These are phyloP conservation scores for Fusarium decemcellulare DNA, from an alignment of 2,329 filamentous ascomycete species.

Conservation along the genomic window DNA sequence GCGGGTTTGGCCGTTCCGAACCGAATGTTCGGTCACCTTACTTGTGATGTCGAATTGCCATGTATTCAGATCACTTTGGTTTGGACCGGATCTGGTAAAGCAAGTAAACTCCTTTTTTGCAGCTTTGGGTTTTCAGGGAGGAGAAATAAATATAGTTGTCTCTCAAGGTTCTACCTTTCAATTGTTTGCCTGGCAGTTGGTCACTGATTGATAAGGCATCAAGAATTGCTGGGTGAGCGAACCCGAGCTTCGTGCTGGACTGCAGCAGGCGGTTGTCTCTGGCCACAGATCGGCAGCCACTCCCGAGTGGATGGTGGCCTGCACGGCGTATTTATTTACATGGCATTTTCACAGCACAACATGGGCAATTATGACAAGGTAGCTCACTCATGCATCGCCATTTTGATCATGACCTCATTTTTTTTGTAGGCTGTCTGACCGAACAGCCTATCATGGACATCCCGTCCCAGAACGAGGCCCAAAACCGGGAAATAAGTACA, in stretches of 20 bases:
- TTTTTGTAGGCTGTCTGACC: constrained; percentile 51
- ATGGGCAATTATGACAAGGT: constrained; percentile 4
- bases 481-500: constrained; percentile 56
- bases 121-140: neutral
- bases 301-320: neutral
- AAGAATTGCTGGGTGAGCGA: neutral
- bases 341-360: constrained; percentile 1
- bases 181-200: constrained; percentile 1
- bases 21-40: too few relatives aligned
- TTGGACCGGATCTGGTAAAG: too few relatives aligned
- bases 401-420: constrained; percentile 58
- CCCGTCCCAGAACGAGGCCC: constrained; percentile 54
- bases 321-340: neutral
- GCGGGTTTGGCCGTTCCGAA: constrained; percentile 34
- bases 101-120: too few relatives aligned
- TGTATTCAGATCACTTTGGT: too few relatives aligned
- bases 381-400: constrained; percentile 20
- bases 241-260: neutral
- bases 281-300: neutral
- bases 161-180: constrained; percentile 8
- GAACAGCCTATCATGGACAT: constrained; percentile 51
- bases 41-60: neutral
- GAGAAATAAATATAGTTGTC: neutral
- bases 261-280: neutral
- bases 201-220: constrained; percentile 15